phyloP scores from a whole-genome alignment of 75 land plant genomes.

The Pinus albicaulis region DNA sequence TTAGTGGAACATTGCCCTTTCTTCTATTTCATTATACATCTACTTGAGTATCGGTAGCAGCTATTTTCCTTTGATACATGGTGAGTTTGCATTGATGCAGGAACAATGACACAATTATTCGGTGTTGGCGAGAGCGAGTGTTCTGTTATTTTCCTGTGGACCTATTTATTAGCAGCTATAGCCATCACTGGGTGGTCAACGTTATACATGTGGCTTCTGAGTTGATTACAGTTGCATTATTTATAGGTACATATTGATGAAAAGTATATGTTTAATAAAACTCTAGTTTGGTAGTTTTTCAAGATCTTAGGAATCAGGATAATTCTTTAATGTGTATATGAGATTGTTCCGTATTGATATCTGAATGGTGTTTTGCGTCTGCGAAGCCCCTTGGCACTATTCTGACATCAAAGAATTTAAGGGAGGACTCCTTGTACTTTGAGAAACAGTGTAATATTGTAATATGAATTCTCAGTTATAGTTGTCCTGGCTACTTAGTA shows the following conservation, averaged over 20 bases:
- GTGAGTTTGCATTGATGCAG: slow-evolving; percentile 17
- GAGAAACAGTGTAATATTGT: too few species aligned
- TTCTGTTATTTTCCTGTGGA: slow-evolving; percentile 62
- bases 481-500: too few species aligned
- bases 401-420: too few species aligned
- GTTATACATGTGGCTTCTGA: slow-evolving; percentile 49
- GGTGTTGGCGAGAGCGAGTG: slow-evolving; percentile 61
- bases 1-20: neutral
- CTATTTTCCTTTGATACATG: neutral
- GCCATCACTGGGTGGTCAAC: slow-evolving; percentile 58
- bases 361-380: too few species aligned
- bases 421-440: too few species aligned
- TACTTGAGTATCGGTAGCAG: neutral
- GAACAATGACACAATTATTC: slow-evolving; percentile 58
- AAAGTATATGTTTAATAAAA: neutral
- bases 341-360: too few species aligned
- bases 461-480: too few species aligned
- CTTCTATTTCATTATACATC: neutral
- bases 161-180: slow-evolving; percentile 44
- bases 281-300: too few species aligned
- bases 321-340: too few species aligned
- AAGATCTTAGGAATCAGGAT: too few species aligned
- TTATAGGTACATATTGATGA: neutral
- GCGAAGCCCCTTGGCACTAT: too few species aligned
- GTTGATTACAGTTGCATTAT: slow-evolving; percentile 7